Base-by-base conservation (phyloP, 2,329 filamentous ascomycete species). In the Cordyceps cicadae region DNA sequence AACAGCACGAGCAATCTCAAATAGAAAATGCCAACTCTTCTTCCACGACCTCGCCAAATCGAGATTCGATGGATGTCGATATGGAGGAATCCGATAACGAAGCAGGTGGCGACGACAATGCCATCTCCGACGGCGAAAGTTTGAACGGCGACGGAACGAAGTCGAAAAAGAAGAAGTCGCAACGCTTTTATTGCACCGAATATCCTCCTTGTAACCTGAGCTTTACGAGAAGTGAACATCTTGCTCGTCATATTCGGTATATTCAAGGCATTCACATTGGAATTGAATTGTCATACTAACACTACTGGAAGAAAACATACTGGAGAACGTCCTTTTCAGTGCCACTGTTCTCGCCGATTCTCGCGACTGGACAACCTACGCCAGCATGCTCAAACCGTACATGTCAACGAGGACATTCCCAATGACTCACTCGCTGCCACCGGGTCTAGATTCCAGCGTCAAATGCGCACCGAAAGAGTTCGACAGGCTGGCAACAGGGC, bases 321-420 rank as follows among this genome's bases (percentile, higher is more conserved):
- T 0, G 94, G 94, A 58, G 94, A 99, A 77, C 87, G 94, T 32
- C 94, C 94, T 0, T 99, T 97, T 69, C 89, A 95, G 74, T 99
- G 94, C 67, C 94, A 97, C 73, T 99, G 94, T 74, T 90, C 88
- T 2, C 85, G 94, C 55, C 85, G 92, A 60, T 99, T 99, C 72
- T 97, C 94, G 11, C 85, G 93, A 54, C 82, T 97, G 51, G 93
- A 99, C 73, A 99, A 99, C 70, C 78, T 99, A 56, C 86, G 94
- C 62, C 94, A 99, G 71, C 94, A 99, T 79, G 94, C 94, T 50
- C 92, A 97, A 73, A 97, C 94, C 0, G 94, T 99, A 1, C 94
- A 99, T 72, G 89, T 96, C 62, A 97, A 97, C 72, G 94, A 97
- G 72, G 92, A 97, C 61, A 99, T 99, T 39, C 94, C 94, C 3